These are phyloP conservation scores for Lichtheimia ornata DNA, from an alignment of 371 early-diverging fungal genomes.

Conservation along the genomic window DNA sequence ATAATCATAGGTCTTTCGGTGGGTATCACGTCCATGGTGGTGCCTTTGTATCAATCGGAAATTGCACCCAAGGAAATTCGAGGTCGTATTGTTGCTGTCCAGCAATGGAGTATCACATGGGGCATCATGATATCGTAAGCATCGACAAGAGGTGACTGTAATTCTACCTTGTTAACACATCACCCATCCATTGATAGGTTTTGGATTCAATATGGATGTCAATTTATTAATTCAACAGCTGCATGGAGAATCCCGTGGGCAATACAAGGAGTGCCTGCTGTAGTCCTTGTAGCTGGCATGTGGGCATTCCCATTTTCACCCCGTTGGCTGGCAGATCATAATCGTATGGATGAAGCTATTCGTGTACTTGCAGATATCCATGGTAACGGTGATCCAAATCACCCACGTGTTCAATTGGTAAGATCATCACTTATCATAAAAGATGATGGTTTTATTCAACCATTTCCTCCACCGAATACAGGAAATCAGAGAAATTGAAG, in stretches of 20 bases:
- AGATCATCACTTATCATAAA: background rate
- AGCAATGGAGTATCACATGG: conserved; percentile 79
- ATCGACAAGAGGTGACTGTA: background rate
- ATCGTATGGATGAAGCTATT: conserved; percentile 69
- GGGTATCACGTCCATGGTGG: conserved; percentile 65
- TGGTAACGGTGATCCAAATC: conserved; percentile 49
- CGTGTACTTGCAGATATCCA: conserved; percentile 72
- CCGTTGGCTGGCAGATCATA: conserved; percentile 79
- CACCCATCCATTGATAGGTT: conserved; percentile 7
- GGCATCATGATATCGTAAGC: conserved; percentile 56
- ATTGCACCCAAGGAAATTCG: conserved; percentile 73
- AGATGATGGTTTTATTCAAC: background rate
- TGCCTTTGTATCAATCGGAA: conserved; percentile 80
- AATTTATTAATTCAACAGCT: conserved; percentile 25
- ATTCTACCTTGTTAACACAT: background rate
- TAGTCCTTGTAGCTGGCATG: conserved; percentile 67
- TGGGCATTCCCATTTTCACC: conserved; percentile 82
- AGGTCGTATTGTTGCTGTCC: conserved; percentile 73
- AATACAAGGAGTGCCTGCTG: conserved; percentile 80
- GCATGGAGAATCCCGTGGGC: conserved; percentile 84
- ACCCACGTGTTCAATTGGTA: conserved; percentile 43
- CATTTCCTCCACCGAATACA: background rate
- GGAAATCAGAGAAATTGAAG: conserved; percentile 70
- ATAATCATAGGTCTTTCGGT: conserved; percentile 33
- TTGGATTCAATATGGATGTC: conserved; percentile 28